Evolutionary conservation across 73 alveolate genomes (phyloP).

Genomic region (Blepharisma japonicum): DNA sequence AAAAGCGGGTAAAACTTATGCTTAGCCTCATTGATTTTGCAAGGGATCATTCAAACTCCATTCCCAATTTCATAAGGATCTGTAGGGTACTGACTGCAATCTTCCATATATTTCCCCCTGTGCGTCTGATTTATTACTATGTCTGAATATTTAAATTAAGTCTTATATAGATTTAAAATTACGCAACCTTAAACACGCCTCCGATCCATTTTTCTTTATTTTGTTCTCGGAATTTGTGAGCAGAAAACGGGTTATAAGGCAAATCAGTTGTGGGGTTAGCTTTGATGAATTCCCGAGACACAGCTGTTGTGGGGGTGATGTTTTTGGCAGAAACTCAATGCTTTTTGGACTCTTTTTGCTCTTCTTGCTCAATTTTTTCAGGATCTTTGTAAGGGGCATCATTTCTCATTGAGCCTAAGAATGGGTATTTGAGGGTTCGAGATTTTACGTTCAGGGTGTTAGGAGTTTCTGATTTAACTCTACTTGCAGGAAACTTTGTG

Average conservation of each 20-base stretch:
- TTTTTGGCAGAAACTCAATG: neutral
- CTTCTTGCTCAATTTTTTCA: neutral
- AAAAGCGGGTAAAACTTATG: too few relatives aligned
- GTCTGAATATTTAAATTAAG: too few relatives aligned
- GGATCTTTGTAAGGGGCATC: neutral
- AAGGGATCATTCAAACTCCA: too few relatives aligned
- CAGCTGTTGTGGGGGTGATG: neutral
- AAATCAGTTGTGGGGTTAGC: neutral
- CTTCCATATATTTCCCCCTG: too few relatives aligned
- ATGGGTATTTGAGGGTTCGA: neutral
- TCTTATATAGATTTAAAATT: neutral
- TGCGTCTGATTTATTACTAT: too few relatives aligned
- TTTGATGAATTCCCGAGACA: neutral
- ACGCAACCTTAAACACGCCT: constrained; percentile 14
- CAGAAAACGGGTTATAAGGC: constrained; percentile 15
- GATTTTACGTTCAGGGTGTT: neutral
- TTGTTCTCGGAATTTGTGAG: constrained; percentile 6
- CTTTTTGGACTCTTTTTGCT: neutral
- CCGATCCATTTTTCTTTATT: neutral
- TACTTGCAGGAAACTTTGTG: too few relatives aligned
- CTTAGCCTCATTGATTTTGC: too few relatives aligned
- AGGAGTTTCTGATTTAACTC: neutral
- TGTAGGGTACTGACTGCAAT: too few relatives aligned
- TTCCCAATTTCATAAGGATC: too few relatives aligned
- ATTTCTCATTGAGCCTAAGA: neutral